Evolutionary conservation across 176 grass and related monocot genomes (phyloP), one percentile per base, ranked within the genome.

Genomic region (Canna indica): DNA sequence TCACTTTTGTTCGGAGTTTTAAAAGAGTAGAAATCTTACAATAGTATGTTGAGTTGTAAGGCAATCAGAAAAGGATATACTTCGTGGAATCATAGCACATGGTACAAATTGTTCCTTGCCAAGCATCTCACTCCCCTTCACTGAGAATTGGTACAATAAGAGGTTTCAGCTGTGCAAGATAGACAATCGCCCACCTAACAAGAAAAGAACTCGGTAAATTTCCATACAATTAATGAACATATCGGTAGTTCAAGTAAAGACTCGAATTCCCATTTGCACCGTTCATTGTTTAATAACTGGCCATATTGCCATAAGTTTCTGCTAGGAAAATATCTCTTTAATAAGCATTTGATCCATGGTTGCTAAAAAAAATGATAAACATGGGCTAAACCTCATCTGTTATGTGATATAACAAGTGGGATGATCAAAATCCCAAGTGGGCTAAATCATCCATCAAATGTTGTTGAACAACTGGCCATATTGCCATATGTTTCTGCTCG

Each of bases 81-180:
- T 17, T 34, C 17, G 59, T 18, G 27, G 14, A 34, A 63, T 33
- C 59, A 63, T 33, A 32, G 59, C 59, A 34, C 15, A 60, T 70
- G 12, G n/a, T 35, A 14, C 22, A 32, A 59, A 30, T 70, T 80
- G 28, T 35, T 74, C 16, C 24, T 18, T 5, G 33, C 22, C 48
- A 22, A 16, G 33, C 5, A 46, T 77, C 17, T 97, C 78, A 97
- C 82, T 97, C 88, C 26, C 86, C 71, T 59, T 73, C 93, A n/a
- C 84, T 97, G 12, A 90, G 72, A 44, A 97, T 90, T n/a, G 93
- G 88, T 66, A 88, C 88, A 78, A 97, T 92, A 79, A 97, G 73
- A 66, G 93, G 93, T 63, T 96, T 96, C 81, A 96, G 69, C 79
- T 96, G 92, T 1, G 92, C 79, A 72, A 96, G 88, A 73, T 96